Base-by-base conservation (phyloP, 2,329 filamentous ascomycete genomes). In the Phoma herbarum region DNA sequence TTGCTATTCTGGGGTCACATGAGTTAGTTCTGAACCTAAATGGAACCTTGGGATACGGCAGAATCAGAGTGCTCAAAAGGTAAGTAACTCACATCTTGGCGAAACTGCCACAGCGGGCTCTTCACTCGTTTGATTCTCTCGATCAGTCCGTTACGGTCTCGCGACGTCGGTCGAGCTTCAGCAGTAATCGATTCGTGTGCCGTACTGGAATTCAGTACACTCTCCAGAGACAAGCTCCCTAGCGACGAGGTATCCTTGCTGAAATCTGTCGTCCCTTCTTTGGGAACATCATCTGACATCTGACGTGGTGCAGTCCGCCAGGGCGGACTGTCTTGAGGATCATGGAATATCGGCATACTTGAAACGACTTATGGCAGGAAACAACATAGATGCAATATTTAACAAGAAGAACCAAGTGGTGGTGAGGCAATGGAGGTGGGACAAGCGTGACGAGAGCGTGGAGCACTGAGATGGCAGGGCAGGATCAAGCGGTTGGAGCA, bases 111-210 rank as follows among this genome's bases (percentile, higher is more conserved):
- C 4, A 87, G 86, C 35, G 91, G 89, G 70, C 87, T 90, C 77
- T 93, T 88, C 29, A 87, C 88, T 75, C 86, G 87, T 80, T 97
- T 97, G 65, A 97, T 84, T 64, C 89, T 85, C 77, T 93, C 86
- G 57, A 98, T 97, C 68, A 97, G 81, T 76, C 93, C 90, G 57
- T 87, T 87, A 63, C 93, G 85, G 74, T 92, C 88, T 45, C 80
- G 69, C 41, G 63, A 60, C 16, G 64, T 55, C n/a, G 74, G 63
- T 54, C 65, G 72, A 43, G 60, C 61, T 25, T 55, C 62, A 35
- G 69, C 67, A 33, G 57, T 67, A 18, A 71, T 72, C 28, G 59
- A 55, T 20, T 64, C 60, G 33, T 61, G 31, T 28, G 46, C 57
- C 49, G 58, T 46, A 39, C 28, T 46, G 11, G 57, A 46, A 1